Conservation (phyloP, 805 yeast species). For the Grigorovia jiainica region DNA sequence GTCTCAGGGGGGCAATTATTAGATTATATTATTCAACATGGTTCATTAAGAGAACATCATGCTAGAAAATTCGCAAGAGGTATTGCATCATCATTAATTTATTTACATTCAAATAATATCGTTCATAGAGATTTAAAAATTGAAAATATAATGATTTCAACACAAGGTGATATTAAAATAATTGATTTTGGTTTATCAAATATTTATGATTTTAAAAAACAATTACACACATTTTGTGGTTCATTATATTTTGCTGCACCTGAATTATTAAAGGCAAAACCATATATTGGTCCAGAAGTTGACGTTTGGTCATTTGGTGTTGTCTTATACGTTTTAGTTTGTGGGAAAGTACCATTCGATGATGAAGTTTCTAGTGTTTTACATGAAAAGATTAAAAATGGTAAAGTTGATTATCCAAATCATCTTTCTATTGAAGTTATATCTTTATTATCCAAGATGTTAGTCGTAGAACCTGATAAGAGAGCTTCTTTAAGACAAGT, state of each 20-base stretch:
- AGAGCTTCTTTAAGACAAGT: conserved; percentile 77
- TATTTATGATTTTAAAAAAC: conserved; percentile 57
- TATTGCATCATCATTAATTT: conserved; percentile 86
- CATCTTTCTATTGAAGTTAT: conserved; percentile 73
- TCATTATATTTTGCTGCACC: conserved; percentile 98
- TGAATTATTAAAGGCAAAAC: conserved; percentile 83
- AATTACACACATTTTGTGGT: conserved; percentile 92
- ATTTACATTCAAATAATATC: conserved; percentile 86
- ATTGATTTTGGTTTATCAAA: conserved; percentile 95
- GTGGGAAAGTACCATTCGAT: conserved; percentile 97
- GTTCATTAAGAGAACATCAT: conserved; percentile 83
- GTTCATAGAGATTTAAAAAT: conserved; percentile 96
- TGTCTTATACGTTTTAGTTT: conserved; percentile 85
- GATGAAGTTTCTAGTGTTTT: conserved; percentile 86
- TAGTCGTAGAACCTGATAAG: conserved; percentile 77
- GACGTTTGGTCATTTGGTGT: conserved; percentile 99
- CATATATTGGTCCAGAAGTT: conserved; percentile 93
- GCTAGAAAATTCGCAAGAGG: conserved; percentile 94
- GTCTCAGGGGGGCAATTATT: conserved; percentile 96
- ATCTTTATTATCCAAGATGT: conserved; percentile 74
- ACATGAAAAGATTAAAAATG: conserved; percentile 89
- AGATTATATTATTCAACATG: conserved; percentile 95
- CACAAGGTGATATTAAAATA: conserved; percentile 87
- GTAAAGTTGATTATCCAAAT: conserved; percentile 84
- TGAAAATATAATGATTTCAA: conserved; percentile 90